Percentiles rank a stretch among this genome's conserved stretches.
phyloP scores from a whole-genome alignment of 1,284 basidiomycete species.

The Rhodofomes roseus region DNA sequence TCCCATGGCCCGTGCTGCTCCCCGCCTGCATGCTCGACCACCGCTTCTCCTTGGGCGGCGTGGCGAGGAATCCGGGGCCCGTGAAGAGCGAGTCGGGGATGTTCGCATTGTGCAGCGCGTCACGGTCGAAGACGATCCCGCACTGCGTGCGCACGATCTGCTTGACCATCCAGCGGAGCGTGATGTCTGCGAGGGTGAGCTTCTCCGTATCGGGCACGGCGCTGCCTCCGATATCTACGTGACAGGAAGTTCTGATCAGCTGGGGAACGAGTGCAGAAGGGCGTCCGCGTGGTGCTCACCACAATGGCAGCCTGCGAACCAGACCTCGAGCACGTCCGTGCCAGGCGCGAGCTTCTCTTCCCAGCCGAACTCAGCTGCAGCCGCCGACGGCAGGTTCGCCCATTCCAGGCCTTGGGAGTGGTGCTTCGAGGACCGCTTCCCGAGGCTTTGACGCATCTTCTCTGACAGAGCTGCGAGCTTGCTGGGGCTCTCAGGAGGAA shows the following conservation, averaged over 20 bases:
- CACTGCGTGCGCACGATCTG: constrained; percentile 44
- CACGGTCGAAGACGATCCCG: constrained; percentile 48
- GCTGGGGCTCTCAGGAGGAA: not conserved
- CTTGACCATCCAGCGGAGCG: constrained; percentile 75
- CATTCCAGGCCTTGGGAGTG: not conserved
- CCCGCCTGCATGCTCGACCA: not conserved
- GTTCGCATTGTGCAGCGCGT: constrained; percentile 32
- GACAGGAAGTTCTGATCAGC: not conserved
- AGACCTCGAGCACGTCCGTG: constrained; percentile 31
- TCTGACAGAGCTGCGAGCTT: not conserved
- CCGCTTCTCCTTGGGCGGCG: constrained; percentile 1
- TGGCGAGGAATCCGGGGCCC: constrained; percentile 13
- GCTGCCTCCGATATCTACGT: constrained; percentile 69
- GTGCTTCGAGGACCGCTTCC: constrained; percentile 2
- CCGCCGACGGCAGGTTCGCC: not conserved
- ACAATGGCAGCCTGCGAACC: constrained; percentile 31
- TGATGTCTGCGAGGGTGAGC: constrained; percentile 51
- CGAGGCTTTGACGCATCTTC: not conserved
- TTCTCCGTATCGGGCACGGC: constrained; percentile 39
- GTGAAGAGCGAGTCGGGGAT: constrained; percentile 27
- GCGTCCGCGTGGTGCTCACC: constrained; percentile 14
- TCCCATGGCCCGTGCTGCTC: not conserved
- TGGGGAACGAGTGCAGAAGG: not conserved
- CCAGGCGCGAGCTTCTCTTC: constrained; percentile 10
- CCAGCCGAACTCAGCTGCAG: constrained; percentile 1